Base-by-base conservation (phyloP, 1,139 yeast species). In the Debaryomyces udenii region DNA sequence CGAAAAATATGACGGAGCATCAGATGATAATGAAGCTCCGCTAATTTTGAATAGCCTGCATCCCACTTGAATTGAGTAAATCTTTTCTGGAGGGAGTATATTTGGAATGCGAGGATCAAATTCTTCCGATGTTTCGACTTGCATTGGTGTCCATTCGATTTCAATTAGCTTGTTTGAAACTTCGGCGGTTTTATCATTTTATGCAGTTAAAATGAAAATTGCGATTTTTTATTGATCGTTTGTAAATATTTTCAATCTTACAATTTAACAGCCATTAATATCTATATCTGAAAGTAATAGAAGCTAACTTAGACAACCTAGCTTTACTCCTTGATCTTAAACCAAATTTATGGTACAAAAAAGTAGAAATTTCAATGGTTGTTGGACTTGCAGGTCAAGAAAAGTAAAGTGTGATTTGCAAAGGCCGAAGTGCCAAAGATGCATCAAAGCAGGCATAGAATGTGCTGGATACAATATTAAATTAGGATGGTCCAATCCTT, bases 1-100 rank as follows among this genome's bases (percentile, higher is more conserved):
- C 11, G 86, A 79, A 57, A 81, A 81, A 53, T 79, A 80, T 2
- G 85, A 80, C 2, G 86, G 86, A 2, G 78, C 83, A 62, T 89
- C 97, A 1, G 88, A 86, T 17, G 91, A 85, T 31, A 90, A 62
- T 4, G 96, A 88, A 1, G 93, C 90, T 1, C 96, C 97, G 56
- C 93, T 83, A 24, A 80, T 48, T 27, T 71, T 66, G 57, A 80
- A 85, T 27, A 76, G 50, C 47, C 74, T 73, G 40, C 74, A 76
- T 0, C 96, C 96, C 3, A 89, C 83, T 58, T 86, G 90, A 20
- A 90, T 76, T 10, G 82, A 74, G 60, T 76, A 89, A 54, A 87
- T 81, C 49, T 74, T 78, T 37, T 82, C 85, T 44, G 70, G 76
- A 22, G 93, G 83, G 24, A 88, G 68, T 2, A 81, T 56, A 1